These are phyloP conservation scores for Pseudocercospora fijiensis DNA, from an alignment of 2,329 filamentous ascomycete genomes.

Conservation along the genomic window DNA sequence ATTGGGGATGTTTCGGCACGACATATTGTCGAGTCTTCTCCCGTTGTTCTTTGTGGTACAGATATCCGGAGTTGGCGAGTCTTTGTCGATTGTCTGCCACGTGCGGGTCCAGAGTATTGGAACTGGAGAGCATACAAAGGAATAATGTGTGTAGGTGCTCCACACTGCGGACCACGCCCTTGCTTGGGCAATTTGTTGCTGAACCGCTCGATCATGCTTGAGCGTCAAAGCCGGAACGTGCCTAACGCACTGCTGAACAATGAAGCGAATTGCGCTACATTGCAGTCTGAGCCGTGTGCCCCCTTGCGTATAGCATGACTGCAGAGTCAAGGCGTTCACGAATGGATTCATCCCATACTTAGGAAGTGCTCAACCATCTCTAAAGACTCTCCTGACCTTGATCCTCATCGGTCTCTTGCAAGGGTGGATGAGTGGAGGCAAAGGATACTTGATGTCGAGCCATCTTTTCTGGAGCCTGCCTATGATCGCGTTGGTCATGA, in stretches of 20 bases:
- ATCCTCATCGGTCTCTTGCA: slow-evolving; percentile 32
- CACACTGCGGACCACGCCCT: not conserved
- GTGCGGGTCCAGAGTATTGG: not conserved
- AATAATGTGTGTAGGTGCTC: not conserved
- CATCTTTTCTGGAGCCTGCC: slow-evolving; percentile 26
- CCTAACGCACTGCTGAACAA: not conserved
- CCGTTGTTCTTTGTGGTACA: not conserved
- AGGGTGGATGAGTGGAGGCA: slow-evolving; percentile 27
- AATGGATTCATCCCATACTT: not conserved
- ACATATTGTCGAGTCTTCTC: not conserved
- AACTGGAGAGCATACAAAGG: not conserved
- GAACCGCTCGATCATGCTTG: not conserved
- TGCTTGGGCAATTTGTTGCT: not conserved
- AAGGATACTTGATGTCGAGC: slow-evolving; percentile 31
- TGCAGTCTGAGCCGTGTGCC: not conserved
- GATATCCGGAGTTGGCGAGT: not conserved
- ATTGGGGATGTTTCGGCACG: not conserved
- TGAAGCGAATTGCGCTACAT: not conserved
- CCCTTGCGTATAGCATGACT: not conserved
- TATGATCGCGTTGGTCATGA: slow-evolving; percentile 26
- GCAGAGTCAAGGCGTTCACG: not conserved
- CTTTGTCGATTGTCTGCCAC: slow-evolving; percentile 1
- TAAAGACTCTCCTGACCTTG: slow-evolving; percentile 25
- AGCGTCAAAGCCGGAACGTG: not conserved
- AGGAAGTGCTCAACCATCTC: slow-evolving; percentile 4